phyloP scores from a whole-genome alignment of 768 basidiomycete genomes.

The Coprinopsis marcescibilis region DNA sequence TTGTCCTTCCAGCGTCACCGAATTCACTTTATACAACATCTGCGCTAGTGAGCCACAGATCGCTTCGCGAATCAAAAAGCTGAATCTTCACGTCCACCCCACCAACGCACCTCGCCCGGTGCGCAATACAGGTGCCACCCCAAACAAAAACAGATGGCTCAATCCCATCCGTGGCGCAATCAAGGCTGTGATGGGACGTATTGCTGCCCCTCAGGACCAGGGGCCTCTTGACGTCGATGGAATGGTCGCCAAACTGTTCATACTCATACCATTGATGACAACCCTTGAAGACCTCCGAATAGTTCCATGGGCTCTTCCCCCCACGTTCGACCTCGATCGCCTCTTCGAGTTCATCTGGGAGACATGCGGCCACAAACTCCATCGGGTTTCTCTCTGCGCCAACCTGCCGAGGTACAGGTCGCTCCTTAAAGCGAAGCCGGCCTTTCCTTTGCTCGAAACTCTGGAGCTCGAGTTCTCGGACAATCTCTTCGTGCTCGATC shows the following conservation, averaged over 20 bases:
- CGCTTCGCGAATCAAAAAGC: slow-evolving; percentile 1
- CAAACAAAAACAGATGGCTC: no score
- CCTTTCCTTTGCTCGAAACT: slow-evolving; percentile 25
- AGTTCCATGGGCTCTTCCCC: slow-evolving; percentile 32
- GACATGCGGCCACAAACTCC: slow-evolving; percentile 32
- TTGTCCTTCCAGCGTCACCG: background rate
- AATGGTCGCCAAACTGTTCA: slow-evolving; percentile 24
- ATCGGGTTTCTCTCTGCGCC: slow-evolving; percentile 30
- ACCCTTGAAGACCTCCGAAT: slow-evolving; percentile 26
- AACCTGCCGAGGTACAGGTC: slow-evolving; percentile 30
- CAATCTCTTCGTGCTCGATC: slow-evolving; percentile 19
- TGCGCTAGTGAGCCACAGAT: background rate
- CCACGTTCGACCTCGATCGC: slow-evolving; percentile 21
- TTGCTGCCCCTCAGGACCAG: no score
- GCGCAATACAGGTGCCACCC: background rate
- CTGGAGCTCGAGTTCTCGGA: slow-evolving; percentile 36
- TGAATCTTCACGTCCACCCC: background rate
- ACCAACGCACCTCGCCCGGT: background rate
- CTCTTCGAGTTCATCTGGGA: slow-evolving; percentile 35
- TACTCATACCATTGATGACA: slow-evolving; percentile 17
- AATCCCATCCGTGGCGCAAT: no score
- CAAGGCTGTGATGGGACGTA: no score
- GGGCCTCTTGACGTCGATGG: slow-evolving; percentile 17
- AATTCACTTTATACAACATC: background rate
- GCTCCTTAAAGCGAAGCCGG: slow-evolving; percentile 27